Evolutionary conservation across 148 eudicot genomes (phyloP).

Genomic region (Arbutus unedo): DNA sequence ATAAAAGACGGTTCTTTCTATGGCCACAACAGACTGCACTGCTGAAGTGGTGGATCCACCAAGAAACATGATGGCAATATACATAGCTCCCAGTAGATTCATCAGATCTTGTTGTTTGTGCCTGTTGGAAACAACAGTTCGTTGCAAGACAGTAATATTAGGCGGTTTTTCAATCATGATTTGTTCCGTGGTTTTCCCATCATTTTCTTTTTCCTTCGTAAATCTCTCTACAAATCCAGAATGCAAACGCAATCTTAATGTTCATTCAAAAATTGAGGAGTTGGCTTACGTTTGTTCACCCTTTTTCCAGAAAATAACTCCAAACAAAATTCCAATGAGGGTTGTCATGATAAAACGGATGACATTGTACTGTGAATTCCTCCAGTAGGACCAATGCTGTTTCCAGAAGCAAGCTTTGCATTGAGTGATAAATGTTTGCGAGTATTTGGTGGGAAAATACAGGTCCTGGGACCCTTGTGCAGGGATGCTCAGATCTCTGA

Average conservation of each 20-base stretch:
- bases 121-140: slow-evolving; percentile 19
- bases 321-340: slow-evolving; percentile 40
- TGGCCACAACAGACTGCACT: slow-evolving; percentile 40
- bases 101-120: slow-evolving; percentile 41
- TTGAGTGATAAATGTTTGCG: slow-evolving; percentile 40
- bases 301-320: slow-evolving; percentile 47
- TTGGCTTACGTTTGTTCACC: slow-evolving; percentile 37
- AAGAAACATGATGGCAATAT: slow-evolving; percentile 39
- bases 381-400: slow-evolving; percentile 50
- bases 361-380: slow-evolving; percentile 45
- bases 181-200: neutral
- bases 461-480: slow-evolving; percentile 43
- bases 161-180: neutral
- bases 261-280: neutral
- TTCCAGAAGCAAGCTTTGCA: slow-evolving; percentile 60
- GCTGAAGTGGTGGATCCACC: slow-evolving; percentile 46
- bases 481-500: slow-evolving; percentile 40
- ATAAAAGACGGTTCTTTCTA: slow-evolving; percentile 53
- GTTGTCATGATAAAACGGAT: slow-evolving; percentile 41
- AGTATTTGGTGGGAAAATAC: slow-evolving; percentile 38
- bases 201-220: neutral
- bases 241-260: neutral
- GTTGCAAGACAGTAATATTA: neutral
- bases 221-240: neutral
- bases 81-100: slow-evolving; percentile 49